A percentile compares a stretch with the other conserved stretches of the same genome.
Conservation (phyloP, 148 eudicot genomes). For the Nyssa sinensis region DNA sequence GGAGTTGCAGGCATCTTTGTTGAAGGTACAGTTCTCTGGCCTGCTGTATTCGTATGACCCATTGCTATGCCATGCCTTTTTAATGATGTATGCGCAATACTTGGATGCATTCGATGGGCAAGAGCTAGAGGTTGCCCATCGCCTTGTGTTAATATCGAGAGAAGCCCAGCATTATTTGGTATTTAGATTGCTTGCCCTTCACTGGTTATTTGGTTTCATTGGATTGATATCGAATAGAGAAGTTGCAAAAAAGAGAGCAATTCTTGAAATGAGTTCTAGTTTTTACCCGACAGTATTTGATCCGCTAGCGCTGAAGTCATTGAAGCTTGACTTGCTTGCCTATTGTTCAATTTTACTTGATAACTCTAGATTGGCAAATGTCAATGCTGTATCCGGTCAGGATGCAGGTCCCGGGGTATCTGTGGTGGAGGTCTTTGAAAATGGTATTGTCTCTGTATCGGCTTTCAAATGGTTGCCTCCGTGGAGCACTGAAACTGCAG, state of each 20-base stretch:
- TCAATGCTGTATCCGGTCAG: slow-evolving; percentile 22
- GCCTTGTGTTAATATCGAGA: slow-evolving; percentile 58
- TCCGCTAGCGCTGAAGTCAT: slow-evolving; percentile 74
- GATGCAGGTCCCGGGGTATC: slow-evolving; percentile 23
- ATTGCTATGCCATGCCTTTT: slow-evolving; percentile 69
- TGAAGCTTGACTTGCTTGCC: slow-evolving; percentile 85
- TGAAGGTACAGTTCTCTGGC: slow-evolving; percentile 90
- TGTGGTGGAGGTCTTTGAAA: slow-evolving; percentile 53
- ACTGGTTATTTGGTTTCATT: slow-evolving; percentile 71
- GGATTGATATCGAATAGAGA: slow-evolving; percentile 39
- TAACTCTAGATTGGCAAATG: slow-evolving; percentile 14
- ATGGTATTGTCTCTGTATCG: slow-evolving; percentile 65
- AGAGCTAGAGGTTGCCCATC: slow-evolving; percentile 55
- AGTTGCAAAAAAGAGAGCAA: slow-evolving; percentile 34
- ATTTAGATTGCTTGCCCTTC: slow-evolving; percentile 75
- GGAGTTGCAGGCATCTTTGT: slow-evolving; percentile 76
- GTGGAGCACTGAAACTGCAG: slow-evolving; percentile 93
- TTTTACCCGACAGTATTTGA: slow-evolving; percentile 85
- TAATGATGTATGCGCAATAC: slow-evolving; percentile 53
- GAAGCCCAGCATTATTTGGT: slow-evolving; percentile 67
- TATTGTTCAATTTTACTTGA: slow-evolving; percentile 47
- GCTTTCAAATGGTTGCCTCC: slow-evolving; percentile 91
- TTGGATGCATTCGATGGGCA: slow-evolving; percentile 65
- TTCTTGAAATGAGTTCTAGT: slow-evolving; percentile 38
- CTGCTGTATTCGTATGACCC: slow-evolving; percentile 71